These are phyloP conservation scores for Aspergillus bertholletiae DNA, from an alignment of 495 filamentous ascomycete genomes.

Conservation along the genomic window DNA sequence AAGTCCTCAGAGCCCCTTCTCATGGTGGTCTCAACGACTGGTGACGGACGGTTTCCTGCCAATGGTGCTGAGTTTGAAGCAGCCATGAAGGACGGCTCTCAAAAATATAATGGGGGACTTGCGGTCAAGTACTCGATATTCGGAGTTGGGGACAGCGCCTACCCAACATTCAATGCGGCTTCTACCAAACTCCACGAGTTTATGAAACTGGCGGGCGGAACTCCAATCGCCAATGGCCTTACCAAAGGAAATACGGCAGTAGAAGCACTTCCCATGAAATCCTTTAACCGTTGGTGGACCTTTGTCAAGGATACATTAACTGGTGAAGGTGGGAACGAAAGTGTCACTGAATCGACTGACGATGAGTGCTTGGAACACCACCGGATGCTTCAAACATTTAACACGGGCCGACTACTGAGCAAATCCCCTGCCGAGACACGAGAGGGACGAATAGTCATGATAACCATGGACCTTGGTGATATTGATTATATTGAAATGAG, in stretches of 20 bases:
- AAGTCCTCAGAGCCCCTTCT: background rate
- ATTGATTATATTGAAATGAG: background rate
- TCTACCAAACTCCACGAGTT: background rate
- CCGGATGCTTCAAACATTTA: background rate
- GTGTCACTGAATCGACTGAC: background rate
- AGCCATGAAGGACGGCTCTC: background rate
- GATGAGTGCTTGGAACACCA: background rate
- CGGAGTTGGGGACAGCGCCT: background rate
- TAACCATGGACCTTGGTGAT: background rate
- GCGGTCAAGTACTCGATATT: background rate
- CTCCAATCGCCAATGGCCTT: background rate
- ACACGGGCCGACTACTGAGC: background rate
- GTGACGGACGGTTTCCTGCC: background rate
- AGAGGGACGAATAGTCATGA: background rate
- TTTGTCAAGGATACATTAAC: background rate
- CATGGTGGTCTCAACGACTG: background rate
- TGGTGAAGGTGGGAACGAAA: background rate
- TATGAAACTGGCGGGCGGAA: background rate
- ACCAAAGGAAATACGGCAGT: background rate
- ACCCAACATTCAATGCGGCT: conserved; percentile 1
- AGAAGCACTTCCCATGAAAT: background rate
- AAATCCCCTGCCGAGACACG: background rate
- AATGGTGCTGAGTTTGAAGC: background rate
- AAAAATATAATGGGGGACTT: background rate
- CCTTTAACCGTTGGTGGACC: conserved; percentile 1